A percentile compares a stretch with the other conserved stretches of the same genome.
These are phyloP conservation scores for Peronospora farinosa DNA, from an alignment of 352 stramenopile genomes.

Conservation along the genomic window DNA sequence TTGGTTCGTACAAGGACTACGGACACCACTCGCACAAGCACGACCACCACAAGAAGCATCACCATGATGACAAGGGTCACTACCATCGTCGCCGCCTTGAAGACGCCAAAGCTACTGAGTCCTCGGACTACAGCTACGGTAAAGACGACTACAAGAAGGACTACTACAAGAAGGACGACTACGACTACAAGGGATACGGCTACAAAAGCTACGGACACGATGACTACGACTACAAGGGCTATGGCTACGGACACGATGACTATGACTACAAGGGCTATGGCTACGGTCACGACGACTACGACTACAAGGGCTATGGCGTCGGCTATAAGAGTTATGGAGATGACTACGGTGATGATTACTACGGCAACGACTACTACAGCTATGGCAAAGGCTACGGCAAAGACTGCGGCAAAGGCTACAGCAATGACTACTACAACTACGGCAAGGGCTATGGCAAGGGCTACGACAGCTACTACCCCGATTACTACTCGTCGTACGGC, in stretches of 20 bases:
- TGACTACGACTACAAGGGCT: constrained; percentile 8
- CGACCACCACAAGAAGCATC: constrained; percentile 8
- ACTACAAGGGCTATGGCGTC: constrained; percentile 5
- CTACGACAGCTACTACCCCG: constrained; percentile 4
- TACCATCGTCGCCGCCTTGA: constrained; percentile 20
- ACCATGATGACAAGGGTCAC: constrained; percentile 10
- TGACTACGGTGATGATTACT: background rate
- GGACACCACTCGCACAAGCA: constrained; percentile 8
- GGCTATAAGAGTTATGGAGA: constrained; percentile 5
- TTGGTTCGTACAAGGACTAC: constrained; percentile 21
- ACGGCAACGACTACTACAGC: background rate
- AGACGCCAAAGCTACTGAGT: constrained; percentile 15
- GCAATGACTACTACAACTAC: background rate
- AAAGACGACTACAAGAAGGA: constrained; percentile 5
- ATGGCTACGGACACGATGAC: background rate
- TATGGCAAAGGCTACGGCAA: background rate
- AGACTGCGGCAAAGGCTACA: background rate
- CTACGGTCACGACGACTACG: background rate
- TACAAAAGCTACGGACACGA: constrained; percentile 6
- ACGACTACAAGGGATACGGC: constrained; percentile 5
- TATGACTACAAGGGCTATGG: background rate
- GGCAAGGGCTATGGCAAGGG: constrained; percentile 1
- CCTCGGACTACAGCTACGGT: constrained; percentile 15
- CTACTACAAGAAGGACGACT: constrained; percentile 5
- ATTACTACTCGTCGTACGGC: constrained; percentile 10